Evolutionary conservation across 192 early-diverging fungal species (phyloP), one percentile per base, ranked within the genome.

Genomic region (Pilobolus umbonatus): DNA sequence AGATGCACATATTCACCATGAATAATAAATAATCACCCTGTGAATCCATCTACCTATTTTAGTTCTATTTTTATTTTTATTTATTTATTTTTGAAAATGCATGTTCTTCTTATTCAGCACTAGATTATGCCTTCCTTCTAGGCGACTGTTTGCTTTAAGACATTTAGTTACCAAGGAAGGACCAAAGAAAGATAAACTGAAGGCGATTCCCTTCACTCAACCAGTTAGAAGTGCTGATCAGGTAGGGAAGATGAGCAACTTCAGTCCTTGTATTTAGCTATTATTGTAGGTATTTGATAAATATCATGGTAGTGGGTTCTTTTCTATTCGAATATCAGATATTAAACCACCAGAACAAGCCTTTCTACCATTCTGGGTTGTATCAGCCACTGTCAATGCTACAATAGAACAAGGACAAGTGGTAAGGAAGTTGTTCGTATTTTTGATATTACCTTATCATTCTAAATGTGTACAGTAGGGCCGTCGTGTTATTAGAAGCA

Each of bases 221-320:
- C 72, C 73, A 38, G 60, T 68, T n/a, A 67, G 65, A 36, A 71
- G 72, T 32, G 77, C 77, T n/a, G 77, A 79, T 43, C 69, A 73
- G 61, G 77, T 79, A 55, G 15, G 9, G 25, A 7, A 40, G 3
- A 40, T 7, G 38, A 2, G 11, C n/a, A 40, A 15, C 3, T 40
- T 40, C n/a, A 15, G 14, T 42, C 8, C 4, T 3, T 12, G 12
- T 32, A 21, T 5, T 34, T 39, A 12, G 3, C 12, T 25, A 19
- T 12, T 14, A 30, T 36, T 12, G 40, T 61, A 80, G 78, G 64
- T 60, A 1, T 77, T 80, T 65, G 62, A 71, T 56, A 60, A 66
- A 12, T 80, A 71, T 32, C 78, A 80, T 46, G 78, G 78, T 2
- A 69, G 75, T n/a, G 75, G 73, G 50, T 80, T 80, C 60, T 80